Evolutionary conservation across 2,329 filamentous ascomycete species (phyloP).

Genomic region (Pestalotiopsis sp.): DNA sequence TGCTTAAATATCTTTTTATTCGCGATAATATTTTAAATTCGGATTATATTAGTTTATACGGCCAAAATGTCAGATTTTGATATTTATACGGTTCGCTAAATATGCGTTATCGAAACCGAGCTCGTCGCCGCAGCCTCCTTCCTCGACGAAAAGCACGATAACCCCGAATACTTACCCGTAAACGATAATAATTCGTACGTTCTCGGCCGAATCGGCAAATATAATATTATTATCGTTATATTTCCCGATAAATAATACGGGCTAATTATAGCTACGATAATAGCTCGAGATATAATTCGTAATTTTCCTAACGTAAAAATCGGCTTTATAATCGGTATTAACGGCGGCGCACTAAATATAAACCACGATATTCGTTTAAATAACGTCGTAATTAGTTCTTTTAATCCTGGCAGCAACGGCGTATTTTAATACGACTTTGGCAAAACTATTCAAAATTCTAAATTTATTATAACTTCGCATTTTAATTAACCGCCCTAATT

Average conservation of each 20-base stretch:
- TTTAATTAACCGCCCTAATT: conserved; percentile 12
- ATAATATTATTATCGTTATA: too few species aligned
- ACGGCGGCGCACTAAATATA: conserved; percentile 32
- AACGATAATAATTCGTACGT: too few species aligned
- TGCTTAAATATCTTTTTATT: not conserved
- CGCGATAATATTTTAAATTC: not conserved
- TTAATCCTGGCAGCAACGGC: conserved; percentile 14
- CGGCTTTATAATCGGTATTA: conserved; percentile 35
- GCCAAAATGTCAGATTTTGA: conserved; percentile 2
- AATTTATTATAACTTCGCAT: conserved; percentile 16
- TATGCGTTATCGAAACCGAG: conserved; percentile 41
- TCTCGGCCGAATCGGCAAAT: not conserved
- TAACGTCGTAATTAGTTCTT: conserved; percentile 32
- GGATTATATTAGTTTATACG: too few species aligned
- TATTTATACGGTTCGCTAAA: conserved; percentile 45
- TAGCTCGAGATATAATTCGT: conserved; percentile 27
- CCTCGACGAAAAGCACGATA: conserved; percentile 40
- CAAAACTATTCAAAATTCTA: conserved; percentile 23
- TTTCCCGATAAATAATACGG: conserved; percentile 25
- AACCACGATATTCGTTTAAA: conserved; percentile 26
- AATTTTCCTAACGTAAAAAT: conserved; percentile 30
- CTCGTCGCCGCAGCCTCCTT: conserved; percentile 38
- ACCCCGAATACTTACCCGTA: too few species aligned
- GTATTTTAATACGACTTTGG: not conserved
- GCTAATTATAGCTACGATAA: conserved; percentile 24